Base-by-base conservation (phyloP, 1,284 basidiomycete genomes). In the Microbotryum silenes-acaulis region DNA sequence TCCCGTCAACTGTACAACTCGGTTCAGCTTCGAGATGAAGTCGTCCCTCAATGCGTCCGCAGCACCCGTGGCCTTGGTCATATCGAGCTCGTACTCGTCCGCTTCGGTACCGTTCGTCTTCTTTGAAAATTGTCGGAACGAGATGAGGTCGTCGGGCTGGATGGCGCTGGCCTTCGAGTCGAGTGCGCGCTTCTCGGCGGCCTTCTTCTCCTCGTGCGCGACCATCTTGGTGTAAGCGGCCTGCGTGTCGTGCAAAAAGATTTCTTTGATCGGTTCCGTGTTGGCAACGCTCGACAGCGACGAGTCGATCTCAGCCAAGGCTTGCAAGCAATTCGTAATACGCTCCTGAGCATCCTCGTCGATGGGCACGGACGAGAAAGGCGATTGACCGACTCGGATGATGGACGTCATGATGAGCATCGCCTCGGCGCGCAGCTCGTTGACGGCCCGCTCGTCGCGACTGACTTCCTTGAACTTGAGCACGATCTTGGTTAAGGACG, bases 321-420 rank as follows among this genome's bases (percentile, higher is more conserved):
- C 91, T 75, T 93, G 89, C 59, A 99, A 87, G 77, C 96, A 99
- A 76, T 88, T 90, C 82, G 97, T 85, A 76, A 99, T 93, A 23
- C 96, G 87, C 77, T 98, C 96, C 70, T 85, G 87, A 27, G 91
- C 94, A 76, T 99, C 96, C 76, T 98, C 96, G 78, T 99, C 96
- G 70, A 98, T 98, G 18, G 89, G 88, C 2, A 88, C 86, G 0
- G 88, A 85, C 48, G 88, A 89, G 71, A 96, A 96, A 75, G 94
- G 93, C 63, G 90, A 93, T 78, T 97, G 94, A 48, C 96, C 96
- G 54, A 97, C 91, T 54, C 94, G 90, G 71, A 98, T 89, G 72
- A 96, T 82, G 20, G 91, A 96, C 3, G 91, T 88, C 94, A 99
- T 97, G 74, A 98, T 92, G 62, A 98, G 81, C 89, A 98, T 97